These are phyloP conservation scores for Tubosaeta brunneosetosa DNA, from an alignment of 768 basidiomycete species.

Conservation along the genomic window DNA sequence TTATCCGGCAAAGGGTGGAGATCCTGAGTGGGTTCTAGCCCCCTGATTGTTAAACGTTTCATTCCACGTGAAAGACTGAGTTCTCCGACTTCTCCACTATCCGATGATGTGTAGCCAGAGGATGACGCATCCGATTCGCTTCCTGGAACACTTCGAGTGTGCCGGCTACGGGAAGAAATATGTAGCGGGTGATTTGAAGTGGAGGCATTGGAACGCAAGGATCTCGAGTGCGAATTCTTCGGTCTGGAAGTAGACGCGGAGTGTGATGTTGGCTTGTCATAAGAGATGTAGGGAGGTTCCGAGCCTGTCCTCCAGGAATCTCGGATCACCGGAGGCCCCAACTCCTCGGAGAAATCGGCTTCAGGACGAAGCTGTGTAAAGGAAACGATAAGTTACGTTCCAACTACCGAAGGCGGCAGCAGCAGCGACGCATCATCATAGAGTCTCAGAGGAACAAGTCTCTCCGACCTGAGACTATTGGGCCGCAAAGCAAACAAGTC, in stretches of 20 bases:
- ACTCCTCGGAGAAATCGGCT: conserved; percentile 53
- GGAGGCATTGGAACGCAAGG: conserved; percentile 7
- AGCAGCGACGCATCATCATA: background rate
- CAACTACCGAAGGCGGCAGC: background rate
- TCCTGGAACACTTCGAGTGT: conserved; percentile 20
- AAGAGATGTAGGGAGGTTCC: conserved; percentile 14
- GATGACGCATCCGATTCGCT: conserved; percentile 28
- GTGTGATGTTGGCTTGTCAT: conserved; percentile 23
- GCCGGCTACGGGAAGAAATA: conserved; percentile 6
- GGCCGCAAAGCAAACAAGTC: background rate
- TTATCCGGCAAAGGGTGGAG: conserved; percentile 31
- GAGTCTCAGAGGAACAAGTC: background rate
- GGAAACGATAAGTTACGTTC: conserved; percentile 8
- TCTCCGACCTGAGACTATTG: background rate
- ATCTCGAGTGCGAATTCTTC: conserved; percentile 11
- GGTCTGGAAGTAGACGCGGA: conserved; percentile 11
- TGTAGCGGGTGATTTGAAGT: conserved; percentile 7
- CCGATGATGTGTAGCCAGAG: conserved; percentile 28
- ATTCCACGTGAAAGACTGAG: conserved; percentile 37
- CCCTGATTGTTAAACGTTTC: conserved; percentile 34
- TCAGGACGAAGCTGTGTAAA: conserved; percentile 54
- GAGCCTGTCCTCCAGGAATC: conserved; percentile 55
- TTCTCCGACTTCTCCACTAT: conserved; percentile 36
- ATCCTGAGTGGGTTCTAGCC: conserved; percentile 36
- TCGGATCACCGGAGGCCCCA: conserved; percentile 58